These are phyloP conservation scores for Vaccinium vitisidaea DNA, from an alignment of 148 eudicot species.

Conservation along the genomic window DNA sequence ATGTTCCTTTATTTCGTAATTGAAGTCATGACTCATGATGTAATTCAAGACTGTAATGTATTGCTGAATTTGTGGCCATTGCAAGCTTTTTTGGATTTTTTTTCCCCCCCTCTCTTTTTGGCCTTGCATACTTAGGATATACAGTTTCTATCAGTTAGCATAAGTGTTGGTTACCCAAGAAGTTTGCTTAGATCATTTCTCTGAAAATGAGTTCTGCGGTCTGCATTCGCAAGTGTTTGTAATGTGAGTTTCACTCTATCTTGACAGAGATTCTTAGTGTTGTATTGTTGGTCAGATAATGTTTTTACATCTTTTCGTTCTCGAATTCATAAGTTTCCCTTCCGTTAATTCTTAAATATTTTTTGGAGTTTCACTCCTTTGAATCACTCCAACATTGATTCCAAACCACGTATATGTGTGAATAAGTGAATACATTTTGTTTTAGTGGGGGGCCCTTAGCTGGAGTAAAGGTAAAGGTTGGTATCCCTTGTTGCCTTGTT, in stretches of 20 bases:
- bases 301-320: neutral
- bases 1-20: neutral
- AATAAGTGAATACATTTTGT: neutral
- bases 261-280: neutral
- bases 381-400: slow-evolving; percentile 3
- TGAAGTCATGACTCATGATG: neutral
- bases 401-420: neutral
- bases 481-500: slow-evolving; percentile 5
- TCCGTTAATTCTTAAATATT: neutral
- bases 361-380: neutral
- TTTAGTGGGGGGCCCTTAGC: neutral
- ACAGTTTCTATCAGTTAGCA: neutral
- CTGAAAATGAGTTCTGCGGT: neutral
- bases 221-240: neutral
- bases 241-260: neutral
- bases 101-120: neutral
- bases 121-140: neutral
- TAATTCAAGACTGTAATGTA: neutral
- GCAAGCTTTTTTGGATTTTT: neutral
- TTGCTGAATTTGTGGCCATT: neutral
- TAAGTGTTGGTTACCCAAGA: neutral
- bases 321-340: neutral
- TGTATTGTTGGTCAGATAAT: neutral
- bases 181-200: neutral
- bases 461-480: slow-evolving; percentile 19